Percentiles rank a stretch among this genome's conserved stretches.
phyloP scores from a whole-genome alignment of 192 early-diverging fungal species.

The Rhizophlyctis rosea region DNA sequence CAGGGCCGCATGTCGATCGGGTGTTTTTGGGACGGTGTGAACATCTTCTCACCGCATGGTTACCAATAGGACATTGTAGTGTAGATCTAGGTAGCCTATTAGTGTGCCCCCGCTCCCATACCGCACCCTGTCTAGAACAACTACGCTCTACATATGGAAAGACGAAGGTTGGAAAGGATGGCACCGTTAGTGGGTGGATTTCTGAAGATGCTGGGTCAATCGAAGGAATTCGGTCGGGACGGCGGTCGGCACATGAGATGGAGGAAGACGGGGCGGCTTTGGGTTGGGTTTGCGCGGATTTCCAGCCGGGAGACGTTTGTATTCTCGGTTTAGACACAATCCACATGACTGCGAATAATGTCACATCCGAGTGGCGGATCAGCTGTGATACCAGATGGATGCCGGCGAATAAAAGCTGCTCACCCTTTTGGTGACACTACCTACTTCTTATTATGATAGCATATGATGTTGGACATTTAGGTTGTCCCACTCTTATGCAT shows the following conservation, averaged over 20 bases:
- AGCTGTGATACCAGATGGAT: slow-evolving; percentile 47
- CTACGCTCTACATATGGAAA: slow-evolving; percentile 17
- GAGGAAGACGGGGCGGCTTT: slow-evolving; percentile 11
- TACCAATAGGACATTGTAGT: slow-evolving; percentile 33
- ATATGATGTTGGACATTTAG: too few relatives aligned
- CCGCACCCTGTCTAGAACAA: slow-evolving; percentile 9
- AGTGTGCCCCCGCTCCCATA: slow-evolving; percentile 31
- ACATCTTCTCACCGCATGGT: slow-evolving; percentile 36
- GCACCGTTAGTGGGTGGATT: slow-evolving; percentile 35
- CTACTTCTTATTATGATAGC: too few relatives aligned
- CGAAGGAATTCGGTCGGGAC: neutral
- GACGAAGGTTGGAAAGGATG: slow-evolving; percentile 32
- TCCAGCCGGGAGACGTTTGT: slow-evolving; percentile 37
- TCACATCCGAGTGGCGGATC: slow-evolving; percentile 33
- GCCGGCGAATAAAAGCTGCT: too few relatives aligned
- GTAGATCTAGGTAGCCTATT: slow-evolving; percentile 26
- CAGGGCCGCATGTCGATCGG: slow-evolving; percentile 42
- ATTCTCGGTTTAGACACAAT: slow-evolving; percentile 32
- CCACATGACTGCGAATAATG: slow-evolving; percentile 43
- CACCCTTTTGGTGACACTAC: too few relatives aligned
- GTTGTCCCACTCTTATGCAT: too few relatives aligned
- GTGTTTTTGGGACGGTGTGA: slow-evolving; percentile 37
- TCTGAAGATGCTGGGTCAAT: neutral
- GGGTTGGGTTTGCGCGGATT: slow-evolving; percentile 35
- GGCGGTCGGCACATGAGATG: too few relatives aligned